Evolutionary conservation across 768 basidiomycete genomes (phyloP), one percentile per base, ranked within the genome.

Genomic region (Suillus brevipes): DNA sequence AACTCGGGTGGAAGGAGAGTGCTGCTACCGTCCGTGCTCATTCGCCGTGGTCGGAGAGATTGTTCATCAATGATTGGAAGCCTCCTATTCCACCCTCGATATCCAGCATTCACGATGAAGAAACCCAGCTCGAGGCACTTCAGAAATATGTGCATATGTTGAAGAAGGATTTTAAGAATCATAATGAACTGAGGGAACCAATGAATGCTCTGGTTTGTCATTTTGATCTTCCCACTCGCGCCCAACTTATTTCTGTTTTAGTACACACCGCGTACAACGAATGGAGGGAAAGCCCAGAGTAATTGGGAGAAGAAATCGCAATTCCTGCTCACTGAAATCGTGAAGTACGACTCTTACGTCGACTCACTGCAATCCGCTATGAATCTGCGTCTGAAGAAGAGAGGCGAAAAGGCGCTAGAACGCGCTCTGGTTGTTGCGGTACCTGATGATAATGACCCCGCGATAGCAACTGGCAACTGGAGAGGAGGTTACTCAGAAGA

Each of bases 231-330:
- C 36, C 13, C 6, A 16, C 47, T 37, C 36, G 61, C 43, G 16
- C 50, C 20, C 53, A 23, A 60, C 67, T 72, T 28, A 70, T 65
- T 63, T 60, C 52, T 63, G 14, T 64, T 65, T n/a, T 70, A 97
- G 95, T 99, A 94, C 74, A 82, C 89, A 64, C 84, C 91, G 1
- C 87, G 90, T 14, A 88, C 92, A 28, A 73, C 87, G 28, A 95
- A 91, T 73, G 84, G 85, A 1, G 71, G 81, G 69, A 98, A 89
- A 77, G 89, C 97, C 1, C 83, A 87, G 69, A 84, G 85, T 66
- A 99, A 99, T 73, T 99, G 95, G 94, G 92, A 93, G 78, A 90
- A 87, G 74, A 96, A 91, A 74, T 94, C 92, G 3, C 89, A 93
- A 72, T 93, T 93, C 75, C 80, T 99, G 56, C 83, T 95, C 61